A percentile compares a stretch with the other conserved stretches of the same genome.
Conservation (phyloP, 768 basidiomycete species). For the Podaxis rugospora region DNA sequence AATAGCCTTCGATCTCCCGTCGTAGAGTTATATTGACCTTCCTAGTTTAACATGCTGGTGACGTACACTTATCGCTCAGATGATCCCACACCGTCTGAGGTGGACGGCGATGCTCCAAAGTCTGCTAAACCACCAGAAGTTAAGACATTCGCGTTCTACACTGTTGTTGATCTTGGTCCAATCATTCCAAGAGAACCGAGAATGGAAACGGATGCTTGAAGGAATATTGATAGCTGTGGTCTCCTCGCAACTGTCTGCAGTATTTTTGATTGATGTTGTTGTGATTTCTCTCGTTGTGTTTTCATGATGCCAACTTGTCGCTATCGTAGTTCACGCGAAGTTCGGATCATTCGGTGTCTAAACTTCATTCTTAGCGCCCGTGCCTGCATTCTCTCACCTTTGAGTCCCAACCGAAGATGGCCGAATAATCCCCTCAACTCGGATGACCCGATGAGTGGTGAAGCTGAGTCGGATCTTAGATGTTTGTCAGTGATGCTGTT, state of each 20-base stretch:
- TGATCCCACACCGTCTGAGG: constrained; percentile 66
- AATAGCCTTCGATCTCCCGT: background rate
- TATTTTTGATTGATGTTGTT: too few relatives aligned
- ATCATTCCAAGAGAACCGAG: constrained; percentile 55
- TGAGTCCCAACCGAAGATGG: background rate
- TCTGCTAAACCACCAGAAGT: constrained; percentile 58
- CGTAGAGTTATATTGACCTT: background rate
- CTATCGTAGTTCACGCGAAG: too few relatives aligned
- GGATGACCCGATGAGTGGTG: background rate
- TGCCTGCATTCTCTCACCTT: background rate
- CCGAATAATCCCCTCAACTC: background rate
- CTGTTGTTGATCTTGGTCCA: constrained; percentile 72
- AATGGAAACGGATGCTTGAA: constrained; percentile 12
- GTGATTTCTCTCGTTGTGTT: too few relatives aligned
- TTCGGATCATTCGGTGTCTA: too few relatives aligned
- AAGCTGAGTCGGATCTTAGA: too few relatives aligned
- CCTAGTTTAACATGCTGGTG: constrained; percentile 89
- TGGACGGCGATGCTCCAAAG: constrained; percentile 33
- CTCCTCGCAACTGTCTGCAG: background rate
- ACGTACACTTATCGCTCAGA: constrained; percentile 93
- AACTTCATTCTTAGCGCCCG: too few relatives aligned
- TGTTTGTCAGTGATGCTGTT: too few relatives aligned
- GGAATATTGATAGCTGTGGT: background rate
- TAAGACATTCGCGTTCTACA: constrained; percentile 90
- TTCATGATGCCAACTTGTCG: too few relatives aligned